Base-by-base conservation (phyloP, 345 rosid species). In the Tarenaya hassleriana region DNA sequence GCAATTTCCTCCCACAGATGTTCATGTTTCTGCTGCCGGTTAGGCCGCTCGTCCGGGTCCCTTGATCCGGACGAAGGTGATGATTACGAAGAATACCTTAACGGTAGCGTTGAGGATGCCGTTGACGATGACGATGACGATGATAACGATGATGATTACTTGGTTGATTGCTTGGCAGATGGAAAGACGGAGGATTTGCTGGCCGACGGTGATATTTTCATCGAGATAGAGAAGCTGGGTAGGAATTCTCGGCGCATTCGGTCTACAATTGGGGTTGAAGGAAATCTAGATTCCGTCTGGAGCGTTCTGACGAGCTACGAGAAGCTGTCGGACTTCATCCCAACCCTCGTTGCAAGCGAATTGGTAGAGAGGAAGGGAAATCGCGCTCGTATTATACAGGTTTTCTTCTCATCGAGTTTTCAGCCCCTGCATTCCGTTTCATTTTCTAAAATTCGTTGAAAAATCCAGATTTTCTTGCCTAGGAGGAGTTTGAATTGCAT, bases 371-470 rank as follows among this genome's bases (percentile, higher is more conserved):
- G 77, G 71, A 81, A 73, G 46, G 79, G 72, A 27, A 87, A 83
- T 24, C 81, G 75, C 55, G 90, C 77, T 63, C 78, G 96, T 37
- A 69, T 92, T 9, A 83, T 52, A 52, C 96, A 92, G 95, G 98
- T 82, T 51, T 41, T 20, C 31, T 6, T 14, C 8, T 29, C 16
- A 3, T 12, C 9, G 34, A 10, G 1, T 52, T 27, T n/a, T n/a
- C n/a, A n/a, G n/a, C n/a, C n/a, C n/a, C n/a, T n/a, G n/a, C n/a
- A n/a, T n/a, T n/a, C n/a, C n/a, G n/a, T n/a, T n/a, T n/a, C n/a
- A n/a, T n/a, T n/a, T n/a, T n/a, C n/a, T n/a, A n/a, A n/a, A n/a
- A n/a, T n/a, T n/a, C n/a, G n/a, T n/a, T n/a, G n/a, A n/a, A n/a
- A n/a, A n/a, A n/a, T n/a, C n/a, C n/a, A n/a, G n/a, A n/a, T n/a